phyloP scores from a whole-genome alignment of 2,329 filamentous ascomycete genomes.

The Podosphaera aphanis region DNA sequence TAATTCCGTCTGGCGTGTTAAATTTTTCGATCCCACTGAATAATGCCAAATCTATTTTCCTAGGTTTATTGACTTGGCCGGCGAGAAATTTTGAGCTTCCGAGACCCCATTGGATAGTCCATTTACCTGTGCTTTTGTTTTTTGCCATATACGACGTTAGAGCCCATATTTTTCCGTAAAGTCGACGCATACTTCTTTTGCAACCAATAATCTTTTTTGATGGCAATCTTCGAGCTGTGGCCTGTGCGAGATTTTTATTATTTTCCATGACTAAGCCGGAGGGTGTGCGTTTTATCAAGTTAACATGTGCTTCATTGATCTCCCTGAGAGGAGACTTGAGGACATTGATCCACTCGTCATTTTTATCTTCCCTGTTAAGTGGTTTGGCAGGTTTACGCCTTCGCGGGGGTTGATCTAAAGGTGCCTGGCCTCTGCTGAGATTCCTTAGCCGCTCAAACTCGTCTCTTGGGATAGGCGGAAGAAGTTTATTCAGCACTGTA shows the following conservation, averaged over 20 bases:
- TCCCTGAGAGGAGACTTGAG: conserved; percentile 2
- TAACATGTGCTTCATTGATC: not conserved
- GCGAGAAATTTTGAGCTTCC: conserved; percentile 11
- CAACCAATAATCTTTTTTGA: not conserved
- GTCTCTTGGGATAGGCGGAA: conserved; percentile 28
- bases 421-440: conserved; percentile 19
- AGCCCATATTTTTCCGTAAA: conserved; percentile 24
- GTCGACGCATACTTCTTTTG: conserved; percentile 22
- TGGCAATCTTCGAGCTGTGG: conserved; percentile 8
- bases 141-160: conserved; percentile 21
- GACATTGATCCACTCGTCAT: not conserved
- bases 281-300: not conserved
- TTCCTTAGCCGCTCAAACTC: conserved; percentile 33
- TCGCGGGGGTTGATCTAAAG: conserved; percentile 3
- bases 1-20: not conserved
- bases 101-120: conserved; percentile 24
- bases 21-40: conserved; percentile 23
- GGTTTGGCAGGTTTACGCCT: conserved; percentile 7
- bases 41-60: conserved; percentile 19
- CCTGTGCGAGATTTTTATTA: not conserved
- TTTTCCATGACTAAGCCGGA: not conserved
- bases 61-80: conserved; percentile 12
- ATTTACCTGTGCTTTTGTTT: conserved; percentile 13
- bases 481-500: conserved; percentile 20
- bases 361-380: not conserved